Percentiles rank a stretch among this genome's conserved stretches.
These are phyloP conservation scores for Zymoseptoria ardabiliae DNA, from an alignment of 2,329 filamentous ascomycete species.

Conservation along the genomic window DNA sequence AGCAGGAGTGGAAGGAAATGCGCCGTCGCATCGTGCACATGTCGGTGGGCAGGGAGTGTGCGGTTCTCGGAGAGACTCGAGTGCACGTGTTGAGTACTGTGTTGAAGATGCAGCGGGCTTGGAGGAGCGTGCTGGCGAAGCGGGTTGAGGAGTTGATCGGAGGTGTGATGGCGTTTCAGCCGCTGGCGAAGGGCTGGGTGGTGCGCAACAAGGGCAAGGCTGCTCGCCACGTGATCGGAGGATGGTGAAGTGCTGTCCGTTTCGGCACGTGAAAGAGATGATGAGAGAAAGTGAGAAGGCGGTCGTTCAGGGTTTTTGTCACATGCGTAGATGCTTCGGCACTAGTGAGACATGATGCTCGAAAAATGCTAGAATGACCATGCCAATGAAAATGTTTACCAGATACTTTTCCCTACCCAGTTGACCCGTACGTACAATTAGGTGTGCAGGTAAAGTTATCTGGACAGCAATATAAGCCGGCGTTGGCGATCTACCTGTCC, in stretches of 20 bases:
- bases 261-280: not conserved
- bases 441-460: too few relatives aligned
- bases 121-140: constrained; percentile 33
- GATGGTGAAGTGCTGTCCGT: constrained; percentile 10
- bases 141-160: constrained; percentile 31
- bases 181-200: not conserved
- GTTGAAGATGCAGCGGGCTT: constrained; percentile 39
- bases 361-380: not conserved
- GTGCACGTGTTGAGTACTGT: constrained; percentile 36
- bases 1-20: not conserved
- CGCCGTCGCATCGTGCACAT: constrained; percentile 22
- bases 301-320: not conserved
- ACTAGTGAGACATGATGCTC: not conserved
- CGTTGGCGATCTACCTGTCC: too few relatives aligned
- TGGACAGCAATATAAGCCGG: too few relatives aligned
- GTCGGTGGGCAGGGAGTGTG: constrained; percentile 41
- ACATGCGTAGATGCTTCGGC: not conserved
- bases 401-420: too few relatives aligned
- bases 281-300: not conserved
- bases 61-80: constrained; percentile 39
- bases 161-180: constrained; percentile 25
- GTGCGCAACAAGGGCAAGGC: not conserved
- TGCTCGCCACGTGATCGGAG: constrained; percentile 23
- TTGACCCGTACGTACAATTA: too few relatives aligned
- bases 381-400: not conserved